Conservation (phyloP, 257 asterid genomes). For the Forsythia suspensa region DNA sequence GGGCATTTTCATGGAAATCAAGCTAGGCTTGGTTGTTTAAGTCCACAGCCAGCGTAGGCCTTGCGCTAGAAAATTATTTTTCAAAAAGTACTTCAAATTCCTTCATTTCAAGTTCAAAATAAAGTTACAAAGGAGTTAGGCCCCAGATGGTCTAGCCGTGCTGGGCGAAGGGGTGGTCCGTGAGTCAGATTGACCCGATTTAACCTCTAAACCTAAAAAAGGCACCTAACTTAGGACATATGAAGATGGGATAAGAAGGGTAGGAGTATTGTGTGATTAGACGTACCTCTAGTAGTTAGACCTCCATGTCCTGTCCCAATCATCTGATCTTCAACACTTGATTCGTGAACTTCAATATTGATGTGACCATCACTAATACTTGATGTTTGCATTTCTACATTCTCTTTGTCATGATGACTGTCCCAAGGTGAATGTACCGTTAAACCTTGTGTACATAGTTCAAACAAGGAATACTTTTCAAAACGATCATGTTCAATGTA, state of each 20-base stretch:
- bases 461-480: neutral
- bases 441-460: constrained; percentile 21
- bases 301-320: neutral
- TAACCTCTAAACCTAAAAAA: neutral
- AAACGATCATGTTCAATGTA: neutral
- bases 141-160: too few relatives aligned
- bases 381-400: constrained; percentile 3
- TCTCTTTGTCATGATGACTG: too few relatives aligned
- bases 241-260: neutral
- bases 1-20: too few relatives aligned
- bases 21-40: too few relatives aligned
- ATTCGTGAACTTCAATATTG: constrained; percentile 18
- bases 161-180: neutral
- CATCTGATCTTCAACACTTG: constrained; percentile 30
- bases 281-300: constrained; percentile 1
- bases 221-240: neutral
- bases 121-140: too few relatives aligned
- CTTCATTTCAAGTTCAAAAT: too few relatives aligned
- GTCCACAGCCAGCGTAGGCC: too few relatives aligned
- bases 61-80: too few relatives aligned
- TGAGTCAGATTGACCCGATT: neutral
- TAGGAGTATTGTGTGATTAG: neutral
- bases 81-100: too few relatives aligned
- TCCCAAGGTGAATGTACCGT: constrained; percentile 35
- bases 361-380: neutral